A percentile compares a stretch with the other conserved stretches of the same genome.
These are phyloP conservation scores for Singerocomus inundabilis DNA, from an alignment of 1,284 basidiomycete genomes.

Conservation along the genomic window DNA sequence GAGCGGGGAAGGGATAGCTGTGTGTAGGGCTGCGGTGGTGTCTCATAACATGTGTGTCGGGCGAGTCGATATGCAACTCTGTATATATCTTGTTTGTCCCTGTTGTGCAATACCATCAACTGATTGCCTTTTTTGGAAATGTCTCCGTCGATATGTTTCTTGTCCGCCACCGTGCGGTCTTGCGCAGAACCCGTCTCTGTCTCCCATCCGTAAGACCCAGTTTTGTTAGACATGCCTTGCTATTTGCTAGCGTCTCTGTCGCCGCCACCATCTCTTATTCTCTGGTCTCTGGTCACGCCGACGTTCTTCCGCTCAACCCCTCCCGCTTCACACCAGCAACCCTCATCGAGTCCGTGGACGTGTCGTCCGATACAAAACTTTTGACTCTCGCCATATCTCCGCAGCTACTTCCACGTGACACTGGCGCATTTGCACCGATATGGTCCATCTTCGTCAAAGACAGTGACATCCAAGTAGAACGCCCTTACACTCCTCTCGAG, in stretches of 20 bases:
- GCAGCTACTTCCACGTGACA: conserved; percentile 35
- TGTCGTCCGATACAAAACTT: conserved; percentile 57
- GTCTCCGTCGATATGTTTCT: conserved; percentile 22
- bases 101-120: conserved; percentile 23
- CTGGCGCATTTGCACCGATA: conserved; percentile 44
- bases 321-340: conserved; percentile 63
- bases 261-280: conserved; percentile 49
- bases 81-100: conserved; percentile 23
- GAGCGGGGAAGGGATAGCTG: conserved; percentile 18
- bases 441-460: conserved; percentile 83
- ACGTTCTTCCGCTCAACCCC: conserved; percentile 50
- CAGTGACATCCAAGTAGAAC: conserved; percentile 85
- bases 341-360: conserved; percentile 50
- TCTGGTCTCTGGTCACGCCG: conserved; percentile 44
- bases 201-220: background rate
- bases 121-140: conserved; percentile 15
- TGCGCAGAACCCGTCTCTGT: background rate
- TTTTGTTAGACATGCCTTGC: conserved; percentile 2
- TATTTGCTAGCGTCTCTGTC: conserved; percentile 34
- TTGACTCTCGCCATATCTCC: conserved; percentile 58
- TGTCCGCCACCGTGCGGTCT: background rate
- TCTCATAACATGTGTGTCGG: conserved; percentile 16
- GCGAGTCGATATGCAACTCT: no score
- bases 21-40: conserved; percentile 28
- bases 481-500: conserved; percentile 78